Percentiles rank a stretch among this genome's conserved stretches.
Conservation (phyloP, 2,329 filamentous ascomycete species). For the Fusarium sp. region DNA sequence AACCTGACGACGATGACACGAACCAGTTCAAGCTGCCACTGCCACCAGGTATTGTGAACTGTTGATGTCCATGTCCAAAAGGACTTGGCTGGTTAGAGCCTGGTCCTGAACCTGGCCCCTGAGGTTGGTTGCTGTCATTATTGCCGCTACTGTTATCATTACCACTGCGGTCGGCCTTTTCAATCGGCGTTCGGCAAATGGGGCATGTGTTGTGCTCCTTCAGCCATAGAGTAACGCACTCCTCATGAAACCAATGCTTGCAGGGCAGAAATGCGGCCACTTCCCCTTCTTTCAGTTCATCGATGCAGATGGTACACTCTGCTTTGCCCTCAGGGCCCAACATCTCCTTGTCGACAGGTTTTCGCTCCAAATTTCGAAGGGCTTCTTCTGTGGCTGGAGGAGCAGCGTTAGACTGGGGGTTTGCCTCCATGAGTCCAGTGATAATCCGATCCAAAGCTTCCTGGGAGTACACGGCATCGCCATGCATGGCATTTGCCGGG, state of each 20-base stretch:
- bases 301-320: conserved; percentile 97
- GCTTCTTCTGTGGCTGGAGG: conserved; percentile 84
- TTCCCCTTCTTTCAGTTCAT: conserved; percentile 80
- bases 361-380: conserved; percentile 81
- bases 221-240: conserved; percentile 87
- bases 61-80: conserved; percentile 8
- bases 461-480: conserved; percentile 91
- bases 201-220: conserved; percentile 94
- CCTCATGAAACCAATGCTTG: conserved; percentile 92
- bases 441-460: conserved; percentile 93
- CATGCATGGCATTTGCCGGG: conserved; percentile 68
- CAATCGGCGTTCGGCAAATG: conserved; percentile 77
- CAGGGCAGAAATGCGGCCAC: conserved; percentile 87
- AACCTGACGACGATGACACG: not conserved
- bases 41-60: too few relatives aligned
- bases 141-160: conserved; percentile 38
- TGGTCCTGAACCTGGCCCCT: conserved; percentile 28
- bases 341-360: conserved; percentile 78
- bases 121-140: conserved; percentile 26
- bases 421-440: conserved; percentile 88
- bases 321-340: conserved; percentile 76
- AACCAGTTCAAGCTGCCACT: conserved; percentile 25
- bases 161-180: conserved; percentile 52
- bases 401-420: conserved; percentile 81
- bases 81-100: conserved; percentile 24